These are phyloP conservation scores for Musa balbisiana DNA, from an alignment of 202 grass and related monocot species.

Conservation along the genomic window DNA sequence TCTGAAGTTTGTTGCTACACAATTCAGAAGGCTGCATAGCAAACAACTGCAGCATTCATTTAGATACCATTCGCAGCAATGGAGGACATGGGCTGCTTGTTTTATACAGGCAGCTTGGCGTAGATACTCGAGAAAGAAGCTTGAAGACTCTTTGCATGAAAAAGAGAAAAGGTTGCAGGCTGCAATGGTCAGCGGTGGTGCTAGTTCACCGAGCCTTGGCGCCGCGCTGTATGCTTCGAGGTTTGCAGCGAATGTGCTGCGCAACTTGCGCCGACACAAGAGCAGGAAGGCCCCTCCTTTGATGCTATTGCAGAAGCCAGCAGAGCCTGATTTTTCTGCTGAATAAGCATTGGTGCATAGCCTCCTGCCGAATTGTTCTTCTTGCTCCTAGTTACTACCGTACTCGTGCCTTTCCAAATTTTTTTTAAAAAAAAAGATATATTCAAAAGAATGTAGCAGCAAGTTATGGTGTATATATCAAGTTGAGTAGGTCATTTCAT, in stretches of 20 bases:
- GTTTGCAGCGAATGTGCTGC: conserved; percentile 81
- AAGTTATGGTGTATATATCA: neutral
- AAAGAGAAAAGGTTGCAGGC: conserved; percentile 74
- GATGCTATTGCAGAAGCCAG: conserved; percentile 57
- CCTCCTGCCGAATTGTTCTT: neutral
- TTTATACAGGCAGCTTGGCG: conserved; percentile 98
- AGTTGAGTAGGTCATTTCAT: neutral
- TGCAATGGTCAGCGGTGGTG: conserved; percentile 44
- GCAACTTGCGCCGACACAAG: conserved; percentile 49
- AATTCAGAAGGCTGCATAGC: conserved; percentile 81
- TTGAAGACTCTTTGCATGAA: conserved; percentile 67
- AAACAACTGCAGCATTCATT: conserved; percentile 85
- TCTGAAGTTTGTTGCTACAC: conserved; percentile 79
- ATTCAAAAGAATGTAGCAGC: neutral
- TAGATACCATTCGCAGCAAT: conserved; percentile 83
- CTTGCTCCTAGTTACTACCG: neutral
- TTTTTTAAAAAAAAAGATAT: too few species aligned
- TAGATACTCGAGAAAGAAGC: too few species aligned
- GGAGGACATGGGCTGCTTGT: conserved; percentile 91
- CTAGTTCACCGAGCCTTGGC: conserved; percentile 54
- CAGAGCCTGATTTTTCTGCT: conserved; percentile 58
- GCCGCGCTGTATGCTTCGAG: conserved; percentile 76
- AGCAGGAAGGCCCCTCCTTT: conserved; percentile 54
- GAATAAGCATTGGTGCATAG: conserved; percentile 25
- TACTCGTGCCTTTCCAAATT: neutral